Evolutionary conservation across 352 stramenopile species (phyloP), one percentile per base, ranked within the genome.

Genomic region (Thalassiosira ordinaria): DNA sequence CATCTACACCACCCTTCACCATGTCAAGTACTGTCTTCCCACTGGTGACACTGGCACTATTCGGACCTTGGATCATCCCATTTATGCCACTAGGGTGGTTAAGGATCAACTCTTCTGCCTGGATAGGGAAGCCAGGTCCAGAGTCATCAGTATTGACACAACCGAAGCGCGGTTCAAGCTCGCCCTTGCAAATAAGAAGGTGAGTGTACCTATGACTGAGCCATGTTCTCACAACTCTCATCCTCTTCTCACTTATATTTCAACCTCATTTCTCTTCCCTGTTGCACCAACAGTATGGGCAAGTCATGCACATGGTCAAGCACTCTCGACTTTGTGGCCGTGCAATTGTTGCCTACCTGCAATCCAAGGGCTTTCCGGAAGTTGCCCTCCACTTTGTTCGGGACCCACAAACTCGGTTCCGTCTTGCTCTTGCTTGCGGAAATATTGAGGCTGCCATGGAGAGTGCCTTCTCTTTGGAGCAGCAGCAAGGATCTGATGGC

Each of bases 111-210:
- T 99, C 11, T 93, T 93, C 64, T 98, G 96, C 61, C 92, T 99
- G 11, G 97, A 99, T 89, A 96, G 97, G 31, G 97, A 99, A 84
- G 95, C 95, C 39, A 98, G 98, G 86, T 96, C 97, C 83, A 93
- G 96, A 64, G 97, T 96, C 18, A 95, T 99, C 80, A 95, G 95
- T 29, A 97, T 99, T 59, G 97, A 99, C 77, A 95, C 98, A 16
- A 99, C 98, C 0, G 98, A 99, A 92, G 98, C 97, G 62, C 92
- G 98, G 59, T 99, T 99, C 90, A 99, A 99, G 94, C 95, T 99
- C 61, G 92, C 91, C 26, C 85, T 96, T 35, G 82, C 89, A 0
- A 91, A 89, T 64, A 92, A 93, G 59, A 89, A 91, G 74, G 74
- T 77, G 1, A 51, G 65, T 74, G 14, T 26, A 74, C 31, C 51